Evolutionary conservation across 805 yeast species (phyloP).

Genomic region (Debaryomyces hansenii): DNA sequence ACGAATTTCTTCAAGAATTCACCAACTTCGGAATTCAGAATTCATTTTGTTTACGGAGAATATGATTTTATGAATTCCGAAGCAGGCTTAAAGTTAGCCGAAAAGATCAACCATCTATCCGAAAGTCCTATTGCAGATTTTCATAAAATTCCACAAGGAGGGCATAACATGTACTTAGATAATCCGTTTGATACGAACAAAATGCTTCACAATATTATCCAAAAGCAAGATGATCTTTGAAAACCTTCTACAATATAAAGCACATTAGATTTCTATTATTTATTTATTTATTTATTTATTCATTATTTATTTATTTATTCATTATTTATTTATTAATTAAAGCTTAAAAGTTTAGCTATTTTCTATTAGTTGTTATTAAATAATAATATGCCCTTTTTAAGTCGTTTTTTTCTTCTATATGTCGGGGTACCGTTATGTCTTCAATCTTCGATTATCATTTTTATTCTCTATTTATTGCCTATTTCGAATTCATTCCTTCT

Average conservation of each 20-base stretch:
- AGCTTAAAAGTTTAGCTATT: too few relatives aligned
- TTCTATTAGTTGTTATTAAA: background rate
- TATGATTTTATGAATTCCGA: conserved; percentile 71
- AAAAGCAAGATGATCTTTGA: conserved; percentile 1
- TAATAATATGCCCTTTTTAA: background rate
- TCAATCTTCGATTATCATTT: too few relatives aligned
- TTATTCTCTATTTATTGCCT: too few relatives aligned
- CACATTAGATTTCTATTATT: too few relatives aligned
- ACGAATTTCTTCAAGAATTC: conserved; percentile 5
- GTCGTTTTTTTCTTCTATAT: background rate
- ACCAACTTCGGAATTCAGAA: conserved; percentile 21
- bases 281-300: too few relatives aligned
- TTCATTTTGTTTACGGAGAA: conserved; percentile 62
- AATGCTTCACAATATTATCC: conserved; percentile 12
- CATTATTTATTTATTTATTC: too few relatives aligned
- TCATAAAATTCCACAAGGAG: conserved; percentile 34
- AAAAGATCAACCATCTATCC: conserved; percentile 17
- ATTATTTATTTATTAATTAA: too few relatives aligned
- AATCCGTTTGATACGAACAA: conserved; percentile 44
- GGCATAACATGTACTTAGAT: conserved; percentile 46
- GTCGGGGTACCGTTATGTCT: background rate
- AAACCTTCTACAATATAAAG: too few relatives aligned
- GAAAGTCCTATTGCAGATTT: conserved; percentile 21
- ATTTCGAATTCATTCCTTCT: too few relatives aligned
- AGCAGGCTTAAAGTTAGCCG: conserved; percentile 46